A percentile compares a stretch with the other conserved stretches of the same genome.
Conservation (phyloP, 345 rosid genomes). For the Erodium maritimum region DNA sequence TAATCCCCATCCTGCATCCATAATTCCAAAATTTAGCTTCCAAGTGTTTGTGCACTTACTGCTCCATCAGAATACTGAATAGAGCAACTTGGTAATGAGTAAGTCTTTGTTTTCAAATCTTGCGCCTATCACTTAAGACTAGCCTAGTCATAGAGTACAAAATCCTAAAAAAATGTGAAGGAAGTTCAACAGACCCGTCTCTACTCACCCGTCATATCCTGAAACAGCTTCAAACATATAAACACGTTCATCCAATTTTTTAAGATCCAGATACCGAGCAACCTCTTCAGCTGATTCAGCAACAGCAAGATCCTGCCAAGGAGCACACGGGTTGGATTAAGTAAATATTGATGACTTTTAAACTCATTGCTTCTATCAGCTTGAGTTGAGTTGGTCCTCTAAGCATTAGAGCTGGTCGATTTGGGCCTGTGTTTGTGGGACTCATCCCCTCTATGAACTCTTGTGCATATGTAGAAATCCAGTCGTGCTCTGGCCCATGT, state of each 20-base stretch:
- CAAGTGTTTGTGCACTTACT: not conserved
- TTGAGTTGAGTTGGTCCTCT: too few species aligned
- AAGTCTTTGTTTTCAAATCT: too few species aligned
- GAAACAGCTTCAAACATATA: conserved; percentile 93
- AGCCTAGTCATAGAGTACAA: too few species aligned
- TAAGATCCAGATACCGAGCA: conserved; percentile 71
- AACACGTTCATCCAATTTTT: conserved; percentile 86
- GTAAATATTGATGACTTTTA: not conserved
- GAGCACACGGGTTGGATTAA: not conserved
- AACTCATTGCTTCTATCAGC: not conserved
- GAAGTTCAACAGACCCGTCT: not conserved
- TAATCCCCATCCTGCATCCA: conserved; percentile 67
- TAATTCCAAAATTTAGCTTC: not conserved
- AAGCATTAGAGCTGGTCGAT: too few species aligned
- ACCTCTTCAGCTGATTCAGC: conserved; percentile 87
- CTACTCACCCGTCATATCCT: conserved; percentile 74
- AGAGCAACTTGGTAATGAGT: not conserved
- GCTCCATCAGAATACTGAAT: too few species aligned
- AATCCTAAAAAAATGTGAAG: too few species aligned
- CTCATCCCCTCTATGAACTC: too few species aligned
- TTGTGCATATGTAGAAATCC: too few species aligned
- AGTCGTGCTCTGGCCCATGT: too few species aligned
- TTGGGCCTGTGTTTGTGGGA: too few species aligned
- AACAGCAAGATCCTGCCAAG: conserved; percentile 71
- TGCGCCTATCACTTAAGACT: too few species aligned